Evolutionary conservation across 202 grass and related monocot species (phyloP).

Genomic region (Carex sylvatica): DNA sequence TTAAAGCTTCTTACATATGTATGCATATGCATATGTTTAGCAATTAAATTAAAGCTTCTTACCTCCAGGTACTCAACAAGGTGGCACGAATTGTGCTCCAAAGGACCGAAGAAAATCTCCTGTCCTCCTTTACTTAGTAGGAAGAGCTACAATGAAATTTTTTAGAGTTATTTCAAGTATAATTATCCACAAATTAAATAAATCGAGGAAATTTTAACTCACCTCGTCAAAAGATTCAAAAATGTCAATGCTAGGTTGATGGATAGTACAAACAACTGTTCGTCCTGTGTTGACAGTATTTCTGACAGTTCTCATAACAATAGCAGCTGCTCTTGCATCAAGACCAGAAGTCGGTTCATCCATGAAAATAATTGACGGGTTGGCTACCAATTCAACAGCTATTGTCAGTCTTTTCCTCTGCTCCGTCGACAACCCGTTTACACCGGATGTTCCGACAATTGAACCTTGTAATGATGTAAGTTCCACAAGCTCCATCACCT

Average conservation of each 20-base stretch:
- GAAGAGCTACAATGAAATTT: slow-evolving; percentile 55
- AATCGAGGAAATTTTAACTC: slow-evolving; percentile 4
- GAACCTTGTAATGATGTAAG: neutral
- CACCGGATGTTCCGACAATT: slow-evolving; percentile 45
- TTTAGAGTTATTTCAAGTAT: slow-evolving; percentile 10
- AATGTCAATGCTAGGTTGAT: neutral
- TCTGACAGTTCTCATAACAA: slow-evolving; percentile 72
- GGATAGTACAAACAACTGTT: neutral
- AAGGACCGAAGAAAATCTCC: slow-evolving; percentile 81
- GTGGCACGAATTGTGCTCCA: slow-evolving; percentile 54
- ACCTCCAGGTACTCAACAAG: slow-evolving; percentile 87
- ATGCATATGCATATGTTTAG: no score
- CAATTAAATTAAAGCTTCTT: neutral
- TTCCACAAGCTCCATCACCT: slow-evolving; percentile 15
- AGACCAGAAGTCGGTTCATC: neutral
- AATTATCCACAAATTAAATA: slow-evolving; percentile 7
- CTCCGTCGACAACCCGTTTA: slow-evolving; percentile 58
- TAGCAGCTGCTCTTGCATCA: slow-evolving; percentile 82
- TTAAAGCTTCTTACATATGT: slow-evolving; percentile 30
- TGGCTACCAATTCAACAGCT: slow-evolving; percentile 89
- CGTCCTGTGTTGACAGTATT: neutral
- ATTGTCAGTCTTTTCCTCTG: slow-evolving; percentile 44
- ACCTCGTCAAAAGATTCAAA: slow-evolving; percentile 15
- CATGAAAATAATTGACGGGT: slow-evolving; percentile 68
- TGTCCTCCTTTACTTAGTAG: slow-evolving; percentile 88